phyloP scores from a whole-genome alignment of 306 rosid genomes.

The Gastrolobium bilobum region DNA sequence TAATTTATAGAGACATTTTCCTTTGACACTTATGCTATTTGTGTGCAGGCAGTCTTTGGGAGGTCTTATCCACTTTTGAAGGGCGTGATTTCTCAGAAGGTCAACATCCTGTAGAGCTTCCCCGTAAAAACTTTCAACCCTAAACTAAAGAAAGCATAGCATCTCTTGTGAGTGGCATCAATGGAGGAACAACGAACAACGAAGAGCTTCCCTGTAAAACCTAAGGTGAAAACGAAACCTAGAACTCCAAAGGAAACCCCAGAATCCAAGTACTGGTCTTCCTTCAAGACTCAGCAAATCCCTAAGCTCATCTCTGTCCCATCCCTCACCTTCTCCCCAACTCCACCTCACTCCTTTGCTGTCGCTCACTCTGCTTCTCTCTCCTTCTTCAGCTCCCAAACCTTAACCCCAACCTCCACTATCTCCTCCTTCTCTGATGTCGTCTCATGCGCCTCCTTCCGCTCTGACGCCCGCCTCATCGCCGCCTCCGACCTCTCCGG shows the following conservation, averaged over 20 bases:
- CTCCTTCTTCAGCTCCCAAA: slow-evolving; percentile 62
- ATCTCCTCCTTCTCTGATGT: slow-evolving; percentile 73
- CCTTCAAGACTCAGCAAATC: slow-evolving; percentile 76
- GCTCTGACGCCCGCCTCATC: slow-evolving; percentile 76
- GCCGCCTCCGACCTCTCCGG: slow-evolving; percentile 91
- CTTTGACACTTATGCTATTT: too few species aligned
- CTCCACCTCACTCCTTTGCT: slow-evolving; percentile 64
- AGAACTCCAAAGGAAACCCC: slow-evolving; percentile 67
- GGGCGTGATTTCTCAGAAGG: too few species aligned
- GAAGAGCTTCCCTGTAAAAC: slow-evolving; percentile 66
- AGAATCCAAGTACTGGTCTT: slow-evolving; percentile 89
- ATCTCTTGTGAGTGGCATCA: slow-evolving; percentile 4
- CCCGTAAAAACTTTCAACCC: too few species aligned
- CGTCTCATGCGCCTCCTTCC: slow-evolving; percentile 80
- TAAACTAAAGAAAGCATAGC: too few species aligned
- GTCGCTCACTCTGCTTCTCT: slow-evolving; percentile 78
- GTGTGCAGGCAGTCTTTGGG: too few species aligned
- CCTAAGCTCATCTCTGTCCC: slow-evolving; percentile 67
- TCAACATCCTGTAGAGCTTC: too few species aligned
- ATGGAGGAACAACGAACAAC: slow-evolving; percentile 64
- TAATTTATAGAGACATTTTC: too few species aligned
- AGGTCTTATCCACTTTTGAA: too few species aligned
- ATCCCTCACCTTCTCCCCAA: slow-evolving; percentile 74
- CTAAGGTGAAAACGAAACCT: slow-evolving; percentile 77
- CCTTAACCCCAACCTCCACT: slow-evolving; percentile 59